Evolutionary conservation across 371 early-diverging fungal species (phyloP).

Genomic region (Rhizopus stolonifer): DNA sequence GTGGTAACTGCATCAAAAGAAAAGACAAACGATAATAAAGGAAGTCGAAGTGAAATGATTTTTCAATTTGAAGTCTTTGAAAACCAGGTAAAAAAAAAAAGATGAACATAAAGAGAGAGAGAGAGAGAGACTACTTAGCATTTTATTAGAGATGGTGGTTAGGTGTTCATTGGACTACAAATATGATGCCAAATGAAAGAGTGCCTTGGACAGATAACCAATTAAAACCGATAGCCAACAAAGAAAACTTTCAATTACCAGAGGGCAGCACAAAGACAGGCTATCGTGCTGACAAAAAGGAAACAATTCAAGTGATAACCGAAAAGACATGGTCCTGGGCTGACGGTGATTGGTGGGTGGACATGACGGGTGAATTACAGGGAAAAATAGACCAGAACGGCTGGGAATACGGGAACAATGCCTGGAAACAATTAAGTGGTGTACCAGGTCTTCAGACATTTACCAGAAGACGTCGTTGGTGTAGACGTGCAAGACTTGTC

Average conservation of each 20-base stretch:
- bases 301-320: slow-evolving; percentile 16
- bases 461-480: slow-evolving; percentile 47
- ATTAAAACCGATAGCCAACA: slow-evolving; percentile 31
- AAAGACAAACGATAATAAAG: slow-evolving; percentile 8
- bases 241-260: slow-evolving; percentile 39
- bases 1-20: background rate
- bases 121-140: too few relatives aligned
- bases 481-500: slow-evolving; percentile 39
- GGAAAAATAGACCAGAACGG: slow-evolving; percentile 45
- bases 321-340: slow-evolving; percentile 45
- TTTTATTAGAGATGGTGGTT: slow-evolving; percentile 43
- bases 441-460: slow-evolving; percentile 43
- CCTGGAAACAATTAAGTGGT: slow-evolving; percentile 42
- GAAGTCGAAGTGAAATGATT: slow-evolving; percentile 37
- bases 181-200: slow-evolving; percentile 50
- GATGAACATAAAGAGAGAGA: background rate
- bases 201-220: slow-evolving; percentile 41
- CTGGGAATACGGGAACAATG: slow-evolving; percentile 52
- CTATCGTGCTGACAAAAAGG: slow-evolving; percentile 1
- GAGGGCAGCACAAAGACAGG: slow-evolving; percentile 16
- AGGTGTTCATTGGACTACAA: slow-evolving; percentile 48
- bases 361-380: slow-evolving; percentile 44
- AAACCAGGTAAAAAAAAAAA: slow-evolving; percentile 30
- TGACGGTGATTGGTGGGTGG: slow-evolving; percentile 53
- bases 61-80: slow-evolving; percentile 51